These are phyloP conservation scores for Stenocarpella maydis DNA, from an alignment of 2,329 filamentous ascomycete species.

Conservation along the genomic window DNA sequence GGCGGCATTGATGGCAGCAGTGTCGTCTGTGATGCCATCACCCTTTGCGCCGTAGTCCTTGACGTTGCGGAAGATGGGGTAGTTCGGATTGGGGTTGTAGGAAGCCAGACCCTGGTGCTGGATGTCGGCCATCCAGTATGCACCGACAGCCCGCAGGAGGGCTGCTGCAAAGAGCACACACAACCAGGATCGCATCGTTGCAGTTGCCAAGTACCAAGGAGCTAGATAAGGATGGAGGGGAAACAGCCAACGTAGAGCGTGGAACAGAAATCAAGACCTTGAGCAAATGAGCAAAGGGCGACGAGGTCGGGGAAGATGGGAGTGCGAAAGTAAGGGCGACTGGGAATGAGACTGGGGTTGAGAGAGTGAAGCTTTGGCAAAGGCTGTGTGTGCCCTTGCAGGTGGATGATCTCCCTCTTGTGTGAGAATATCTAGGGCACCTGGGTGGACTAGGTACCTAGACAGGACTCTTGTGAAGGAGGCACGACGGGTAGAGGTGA, in stretches of 20 bases:
- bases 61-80: constrained; percentile 58
- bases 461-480: background rate
- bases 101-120: constrained; percentile 56
- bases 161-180: constrained; percentile 19
- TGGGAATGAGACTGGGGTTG: background rate
- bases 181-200: constrained; percentile 4
- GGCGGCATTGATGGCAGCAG: constrained; percentile 60
- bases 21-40: constrained; percentile 60
- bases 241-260: background rate
- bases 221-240: background rate
- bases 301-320: no score
- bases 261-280: background rate
- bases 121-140: constrained; percentile 55
- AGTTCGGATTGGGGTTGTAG: constrained; percentile 52
- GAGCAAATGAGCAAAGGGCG: background rate
- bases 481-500: background rate
- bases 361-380: background rate
- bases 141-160: constrained; percentile 36
- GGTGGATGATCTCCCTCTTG: background rate
- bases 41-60: constrained; percentile 53
- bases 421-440: background rate
- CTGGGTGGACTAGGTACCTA: background rate
- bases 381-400: background rate
- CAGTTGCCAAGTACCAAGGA: background rate
- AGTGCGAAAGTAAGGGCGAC: background rate